Base-by-base conservation (phyloP, 352 stramenopile genomes). In the Globisporangium iwayamae region DNA sequence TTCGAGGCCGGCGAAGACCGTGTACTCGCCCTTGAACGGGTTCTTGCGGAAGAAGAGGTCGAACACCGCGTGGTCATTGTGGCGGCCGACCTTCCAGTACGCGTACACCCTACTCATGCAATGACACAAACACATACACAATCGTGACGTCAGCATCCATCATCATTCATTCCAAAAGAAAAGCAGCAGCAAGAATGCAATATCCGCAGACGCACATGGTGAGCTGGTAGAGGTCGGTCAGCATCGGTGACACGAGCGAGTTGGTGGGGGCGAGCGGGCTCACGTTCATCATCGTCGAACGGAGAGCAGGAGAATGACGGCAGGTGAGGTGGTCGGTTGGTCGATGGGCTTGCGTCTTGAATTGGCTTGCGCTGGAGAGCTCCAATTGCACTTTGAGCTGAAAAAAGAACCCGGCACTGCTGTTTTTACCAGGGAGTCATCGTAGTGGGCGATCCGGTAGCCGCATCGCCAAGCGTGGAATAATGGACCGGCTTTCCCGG, bases 11-110 rank as follows among this genome's bases (percentile, higher is more conserved):
- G 87, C 93, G 68, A 98, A 98, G 34, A 98, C 85, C 55, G 90
- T 98, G 78, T 97, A 98, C 67, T 98, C 94, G 56, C 97, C 97
- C 58, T 98, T 81, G 78, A 99, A 99, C 13, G 98, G 98, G 78
- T 98, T 99, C 79, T 99, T 99, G 54, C 98, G 94, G 83, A 99
- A 99, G 78, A 99, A 99, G 4, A 99, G 75, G 57, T 98, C 94
- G 58, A 98, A 98, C 32, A 98, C 91, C 10, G 91, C 89, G 53
- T 87, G 71, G 62, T 99, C 92, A 45, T 98, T 76, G 62, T 99
- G 90, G 34, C 96, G 87, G 14, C 91, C 89, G 46, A 94, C 91
- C 70, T 98, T 99, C 97, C 97, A 99, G 78, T 99, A 99, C 7
- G 94, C 96, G 66, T 99, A 99, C 9, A 97, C 90, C 98, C 99